Base-by-base conservation (phyloP, 108 stramenopile genomes). In the Parmales sp. region DNA sequence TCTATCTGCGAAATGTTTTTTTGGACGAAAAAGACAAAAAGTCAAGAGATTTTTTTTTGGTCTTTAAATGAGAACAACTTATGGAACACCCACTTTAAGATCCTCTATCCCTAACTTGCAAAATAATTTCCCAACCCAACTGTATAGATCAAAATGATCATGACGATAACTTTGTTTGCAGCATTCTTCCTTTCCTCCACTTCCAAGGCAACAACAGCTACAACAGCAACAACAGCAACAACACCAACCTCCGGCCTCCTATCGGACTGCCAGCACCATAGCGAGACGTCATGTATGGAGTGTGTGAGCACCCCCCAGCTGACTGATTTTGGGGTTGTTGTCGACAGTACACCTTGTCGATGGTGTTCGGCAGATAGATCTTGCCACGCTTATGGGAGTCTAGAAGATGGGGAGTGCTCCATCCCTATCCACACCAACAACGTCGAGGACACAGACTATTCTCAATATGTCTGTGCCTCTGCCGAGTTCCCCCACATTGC, bases 391-490 rank as follows among this genome's bases (percentile, higher is more conserved):
- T 60, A 60, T 34, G 54, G 54, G 3, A 13, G 8, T 23, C 54
- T 60, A 3, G 4, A 13, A 3, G 54, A 60, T 34, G 46, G 46
- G 3, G 26, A 28, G 31, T 60, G 54, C 54, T 60, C 54, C 3
- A 60, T 60, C 16, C 54, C 54, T 34, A 60, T 60, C 26, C 54
- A 60, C 54, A 60, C 54, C n/a, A 34, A 28, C 54, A 34, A 60
- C 54, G 54, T 60, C 11, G 20, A 60, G 54, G 20, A 60, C 54
- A 60, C 54, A 4, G 54, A 60, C 54, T 60, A 60, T 34, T 28
- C 54, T 6, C 29, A 60, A 16, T 60, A 60, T 34, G 20, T 60
- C 54, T 60, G 54, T 31, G 54, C 29, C 29, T 28, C 54, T 20
- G 54, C 54, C 2, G 3, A 11, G 25, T 60, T 34, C 54, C 54